phyloP scores from a whole-genome alignment of 2,329 filamentous ascomycete genomes.

The Alternaria hordeiaustralica region DNA sequence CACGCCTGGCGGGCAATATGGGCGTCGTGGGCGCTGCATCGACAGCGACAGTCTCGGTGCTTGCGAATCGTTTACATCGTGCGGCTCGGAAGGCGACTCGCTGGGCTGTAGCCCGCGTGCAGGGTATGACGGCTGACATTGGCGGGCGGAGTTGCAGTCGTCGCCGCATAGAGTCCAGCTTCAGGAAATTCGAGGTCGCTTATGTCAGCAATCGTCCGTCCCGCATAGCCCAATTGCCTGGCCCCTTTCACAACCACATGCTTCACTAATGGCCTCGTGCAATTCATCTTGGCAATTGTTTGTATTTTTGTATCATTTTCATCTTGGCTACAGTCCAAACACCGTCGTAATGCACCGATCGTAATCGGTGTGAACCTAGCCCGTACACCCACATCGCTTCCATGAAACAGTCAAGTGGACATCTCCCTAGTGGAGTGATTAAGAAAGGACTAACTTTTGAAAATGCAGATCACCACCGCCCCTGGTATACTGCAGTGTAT shows the following conservation, averaged over 20 bases:
- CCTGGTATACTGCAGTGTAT: slow-evolving; percentile 23
- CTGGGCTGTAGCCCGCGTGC: slow-evolving; percentile 62
- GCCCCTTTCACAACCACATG: not conserved
- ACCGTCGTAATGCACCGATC: not conserved
- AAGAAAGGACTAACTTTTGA: slow-evolving; percentile 29
- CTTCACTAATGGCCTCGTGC: not conserved
- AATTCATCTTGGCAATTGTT: not conserved
- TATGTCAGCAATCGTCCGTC: slow-evolving; percentile 27
- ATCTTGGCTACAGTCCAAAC: not conserved
- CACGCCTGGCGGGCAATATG: slow-evolving; percentile 6
- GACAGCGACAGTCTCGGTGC: slow-evolving; percentile 24
- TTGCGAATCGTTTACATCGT: slow-evolving; percentile 27
- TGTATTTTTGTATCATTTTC: not conserved
- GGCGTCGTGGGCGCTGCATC: slow-evolving; percentile 8
- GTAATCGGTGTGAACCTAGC: not conserved
- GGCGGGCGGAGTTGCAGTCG: slow-evolving; percentile 19
- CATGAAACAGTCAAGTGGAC: slow-evolving; percentile 1
- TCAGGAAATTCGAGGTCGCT: slow-evolving; percentile 33
- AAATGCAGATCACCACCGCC: slow-evolving; percentile 24
- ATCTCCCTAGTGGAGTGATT: slow-evolving; percentile 3
- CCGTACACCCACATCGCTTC: not conserved
- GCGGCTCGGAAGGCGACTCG: slow-evolving; percentile 23
- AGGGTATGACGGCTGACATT: slow-evolving; percentile 66
- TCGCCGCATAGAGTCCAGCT: slow-evolving; percentile 8
- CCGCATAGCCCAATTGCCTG: not conserved